Evolutionary conservation across 257 asterid species (phyloP).

Genomic region (Solanum ahanhuiri): DNA sequence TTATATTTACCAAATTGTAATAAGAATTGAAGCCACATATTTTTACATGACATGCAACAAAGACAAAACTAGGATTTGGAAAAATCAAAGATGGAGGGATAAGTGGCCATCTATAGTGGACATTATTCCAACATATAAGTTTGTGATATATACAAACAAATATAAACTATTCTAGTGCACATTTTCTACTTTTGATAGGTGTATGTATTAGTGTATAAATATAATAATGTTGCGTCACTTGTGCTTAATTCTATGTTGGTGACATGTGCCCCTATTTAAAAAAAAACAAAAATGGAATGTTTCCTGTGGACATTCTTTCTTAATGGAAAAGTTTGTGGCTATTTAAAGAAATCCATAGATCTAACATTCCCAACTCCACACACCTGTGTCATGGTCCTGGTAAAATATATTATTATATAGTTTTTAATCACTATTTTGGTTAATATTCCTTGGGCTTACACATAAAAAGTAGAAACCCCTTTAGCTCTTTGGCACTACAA

Average conservation of each 20-base stretch:
- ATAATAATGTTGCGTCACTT: not conserved
- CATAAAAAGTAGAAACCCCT: not conserved
- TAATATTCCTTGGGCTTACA: not conserved
- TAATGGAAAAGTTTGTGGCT: not conserved
- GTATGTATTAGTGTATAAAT: not conserved
- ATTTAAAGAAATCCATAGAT: not conserved
- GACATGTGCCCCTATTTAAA: not conserved
- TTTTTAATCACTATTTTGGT: not conserved
- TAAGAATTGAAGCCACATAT: not conserved
- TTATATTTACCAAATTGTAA: no score
- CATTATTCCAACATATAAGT: not conserved
- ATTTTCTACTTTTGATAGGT: not conserved
- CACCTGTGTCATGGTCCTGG: not conserved
- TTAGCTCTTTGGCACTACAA: not conserved
- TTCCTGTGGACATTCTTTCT: conserved; percentile 11
- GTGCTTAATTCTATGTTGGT: not conserved
- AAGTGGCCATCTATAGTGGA: not conserved
- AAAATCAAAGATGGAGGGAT: not conserved
- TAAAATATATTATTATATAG: not conserved
- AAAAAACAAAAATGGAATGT: conserved; percentile 9
- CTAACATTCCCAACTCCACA: not conserved
- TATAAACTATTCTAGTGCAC: not conserved
- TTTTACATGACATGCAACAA: not conserved
- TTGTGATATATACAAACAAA: not conserved
- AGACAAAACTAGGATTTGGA: not conserved